Percentiles rank a stretch among this genome's conserved stretches.
These are phyloP conservation scores for Meira nashicola DNA, from an alignment of 1,284 basidiomycete species.

Conservation along the genomic window DNA sequence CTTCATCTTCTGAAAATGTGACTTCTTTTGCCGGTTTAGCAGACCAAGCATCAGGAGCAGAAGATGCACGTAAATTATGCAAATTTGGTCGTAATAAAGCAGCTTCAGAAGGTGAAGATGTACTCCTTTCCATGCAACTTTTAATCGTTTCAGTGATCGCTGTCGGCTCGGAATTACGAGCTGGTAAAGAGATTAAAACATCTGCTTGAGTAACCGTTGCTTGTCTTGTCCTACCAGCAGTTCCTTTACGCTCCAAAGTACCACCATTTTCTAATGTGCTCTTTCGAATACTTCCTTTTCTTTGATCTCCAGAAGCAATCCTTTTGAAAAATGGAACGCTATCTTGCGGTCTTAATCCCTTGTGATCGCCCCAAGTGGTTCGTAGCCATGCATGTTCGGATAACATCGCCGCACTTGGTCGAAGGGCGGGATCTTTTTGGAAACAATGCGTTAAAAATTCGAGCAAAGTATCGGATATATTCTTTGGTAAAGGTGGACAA, in stretches of 20 bases:
- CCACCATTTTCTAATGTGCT: conserved; percentile 19
- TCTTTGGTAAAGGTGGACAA: conserved; percentile 76
- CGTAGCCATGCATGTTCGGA: conserved; percentile 87
- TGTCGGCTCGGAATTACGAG: no score
- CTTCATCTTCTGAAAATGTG: background rate
- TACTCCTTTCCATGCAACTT: conserved; percentile 23
- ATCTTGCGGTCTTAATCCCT: conserved; percentile 67
- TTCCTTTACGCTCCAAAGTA: conserved; percentile 12
- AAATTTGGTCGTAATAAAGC: background rate
- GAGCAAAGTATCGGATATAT: conserved; percentile 66
- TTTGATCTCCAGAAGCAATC: conserved; percentile 73
- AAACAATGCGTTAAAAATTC: conserved; percentile 81
- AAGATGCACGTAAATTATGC: background rate
- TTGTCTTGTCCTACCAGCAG: conserved; percentile 12
- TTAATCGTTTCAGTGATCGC: no score
- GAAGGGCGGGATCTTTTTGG: conserved; percentile 72
- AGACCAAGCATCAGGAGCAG: conserved; percentile 11
- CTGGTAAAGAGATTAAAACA: no score
- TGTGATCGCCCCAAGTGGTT: conserved; percentile 68
- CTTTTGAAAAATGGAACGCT: conserved; percentile 87
- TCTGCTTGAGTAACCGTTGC: no score
- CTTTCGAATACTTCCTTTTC: background rate
- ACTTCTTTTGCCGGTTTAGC: background rate
- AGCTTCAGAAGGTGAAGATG: conserved; percentile 23
- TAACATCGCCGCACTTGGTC: conserved; percentile 74